Evolutionary conservation across 2,329 filamentous ascomycete genomes (phyloP), one percentile per base, ranked within the genome.

Genomic region (Pochonia chlamydosporia): DNA sequence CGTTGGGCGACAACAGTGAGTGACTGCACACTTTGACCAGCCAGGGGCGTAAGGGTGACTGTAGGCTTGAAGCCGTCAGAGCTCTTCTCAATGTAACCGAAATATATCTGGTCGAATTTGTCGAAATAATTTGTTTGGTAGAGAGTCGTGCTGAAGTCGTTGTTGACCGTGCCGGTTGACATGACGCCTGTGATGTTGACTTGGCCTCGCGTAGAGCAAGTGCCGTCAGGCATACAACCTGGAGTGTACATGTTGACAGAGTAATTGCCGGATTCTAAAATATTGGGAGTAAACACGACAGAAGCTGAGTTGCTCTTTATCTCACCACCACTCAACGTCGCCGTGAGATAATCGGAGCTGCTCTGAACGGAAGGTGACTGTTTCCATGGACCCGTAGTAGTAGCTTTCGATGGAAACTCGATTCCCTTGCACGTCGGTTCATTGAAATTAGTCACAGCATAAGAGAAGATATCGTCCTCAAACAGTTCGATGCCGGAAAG

Each of bases 71-170:
- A 96, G 18, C 77, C 78, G 52, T 71, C 72, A 9, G 80, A 84
- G 45, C 79, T 82, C 46, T 84, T 83, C 61, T 97, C 89, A 46
- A 99, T 82, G 54, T 82, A 82, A 40, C 91, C 93, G 54, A 85
- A 86, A 67, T 90, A 96, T 49, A 99, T 83, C 56, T 88, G 84
- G 62, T 99, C 93, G 61, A 95, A 97, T 67, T 99, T 99, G 72
- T 97, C 92, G 64, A 85, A 95, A 63, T 95, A 79, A 68, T 99
- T 99, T 16, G 91, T 96, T 66, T 99, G 93, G 62, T 79, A 95
- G 7, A 96, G 70, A 1, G 79, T 76, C 1, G 75, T 80, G 24
- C 79, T 75, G 48, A 83, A 74, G 5, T 78, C 72, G 30, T 65
- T 62, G 43, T 69, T 56, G 56, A 66, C 60, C 47, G 68, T 59